These are phyloP conservation scores for Lactifluus piperatus DNA, from an alignment of 768 basidiomycete species.

Conservation along the genomic window DNA sequence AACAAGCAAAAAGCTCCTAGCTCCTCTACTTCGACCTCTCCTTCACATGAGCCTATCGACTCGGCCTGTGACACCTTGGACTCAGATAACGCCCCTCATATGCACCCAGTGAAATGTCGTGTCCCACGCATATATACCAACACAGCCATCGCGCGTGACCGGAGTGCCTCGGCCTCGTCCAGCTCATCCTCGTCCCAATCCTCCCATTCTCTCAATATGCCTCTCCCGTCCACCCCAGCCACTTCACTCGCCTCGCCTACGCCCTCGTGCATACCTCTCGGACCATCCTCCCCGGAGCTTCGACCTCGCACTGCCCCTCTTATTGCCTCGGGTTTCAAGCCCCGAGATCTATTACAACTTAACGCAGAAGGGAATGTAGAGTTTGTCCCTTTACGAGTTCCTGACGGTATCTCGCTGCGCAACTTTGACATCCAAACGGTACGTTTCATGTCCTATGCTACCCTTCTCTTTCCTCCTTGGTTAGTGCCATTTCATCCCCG, in stretches of 20 bases:
- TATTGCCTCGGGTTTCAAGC: constrained; percentile 27
- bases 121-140: constrained; percentile 21
- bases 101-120: constrained; percentile 39
- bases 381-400: constrained; percentile 63
- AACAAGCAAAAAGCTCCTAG: background rate
- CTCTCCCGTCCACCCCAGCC: constrained; percentile 16
- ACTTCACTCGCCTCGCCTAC: constrained; percentile 22
- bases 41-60: constrained; percentile 4
- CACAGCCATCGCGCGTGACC: constrained; percentile 23
- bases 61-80: constrained; percentile 9
- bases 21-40: constrained; percentile 6
- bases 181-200: constrained; percentile 26
- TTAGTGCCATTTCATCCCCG: background rate
- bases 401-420: constrained; percentile 73
- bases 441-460: constrained; percentile 30
- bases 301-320: constrained; percentile 15
- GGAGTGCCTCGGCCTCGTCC: constrained; percentile 26
- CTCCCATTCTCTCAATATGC: constrained; percentile 17
- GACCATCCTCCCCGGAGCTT: constrained; percentile 14
- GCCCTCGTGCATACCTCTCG: constrained; percentile 14
- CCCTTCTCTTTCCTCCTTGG: background rate
- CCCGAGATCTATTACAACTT: constrained; percentile 30
- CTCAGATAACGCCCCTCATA: constrained; percentile 29
- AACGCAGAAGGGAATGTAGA: constrained; percentile 41
- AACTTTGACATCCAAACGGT: constrained; percentile 89